Evolutionary conservation across 768 basidiomycete genomes (phyloP).

Genomic region (Sutorius australiensis): DNA sequence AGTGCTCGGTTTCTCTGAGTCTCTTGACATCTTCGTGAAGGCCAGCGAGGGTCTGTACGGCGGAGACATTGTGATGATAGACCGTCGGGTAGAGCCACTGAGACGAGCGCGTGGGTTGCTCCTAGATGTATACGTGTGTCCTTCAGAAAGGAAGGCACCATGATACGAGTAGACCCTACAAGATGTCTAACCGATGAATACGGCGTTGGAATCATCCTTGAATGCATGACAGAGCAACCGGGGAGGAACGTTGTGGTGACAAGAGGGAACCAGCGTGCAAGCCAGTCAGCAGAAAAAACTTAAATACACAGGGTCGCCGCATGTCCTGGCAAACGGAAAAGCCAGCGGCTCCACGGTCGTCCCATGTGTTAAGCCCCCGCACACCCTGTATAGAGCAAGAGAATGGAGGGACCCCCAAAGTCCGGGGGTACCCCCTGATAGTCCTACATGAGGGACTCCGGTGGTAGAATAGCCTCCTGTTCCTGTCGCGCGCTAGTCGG

Average conservation of each 20-base stretch:
- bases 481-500: constrained; percentile 1
- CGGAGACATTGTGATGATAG: constrained; percentile 16
- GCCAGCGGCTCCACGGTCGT: constrained; percentile 19
- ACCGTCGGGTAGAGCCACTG: constrained; percentile 7
- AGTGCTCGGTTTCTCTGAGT: constrained; percentile 13
- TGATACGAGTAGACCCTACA: constrained; percentile 13
- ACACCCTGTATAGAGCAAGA: constrained; percentile 8
- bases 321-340: constrained; percentile 15
- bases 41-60: constrained; percentile 14
- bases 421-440: constrained; percentile 15
- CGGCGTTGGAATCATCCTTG: constrained; percentile 8
- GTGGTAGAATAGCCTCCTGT: background rate
- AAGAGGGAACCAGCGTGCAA: constrained; percentile 14
- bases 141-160: constrained; percentile 6
- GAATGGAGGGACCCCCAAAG: constrained; percentile 8
- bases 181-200: constrained; percentile 20
- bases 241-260: constrained; percentile 11
- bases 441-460: constrained; percentile 3
- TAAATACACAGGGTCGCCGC: constrained; percentile 22
- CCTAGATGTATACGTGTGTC: constrained; percentile 9
- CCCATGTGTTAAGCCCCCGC: constrained; percentile 21
- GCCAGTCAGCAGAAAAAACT: constrained; percentile 8
- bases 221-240: constrained; percentile 13
- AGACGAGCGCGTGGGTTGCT: constrained; percentile 2
- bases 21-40: constrained; percentile 20